Conservation (phyloP, 2,329 filamentous ascomycete genomes). For the Aspergillus niger region DNA sequence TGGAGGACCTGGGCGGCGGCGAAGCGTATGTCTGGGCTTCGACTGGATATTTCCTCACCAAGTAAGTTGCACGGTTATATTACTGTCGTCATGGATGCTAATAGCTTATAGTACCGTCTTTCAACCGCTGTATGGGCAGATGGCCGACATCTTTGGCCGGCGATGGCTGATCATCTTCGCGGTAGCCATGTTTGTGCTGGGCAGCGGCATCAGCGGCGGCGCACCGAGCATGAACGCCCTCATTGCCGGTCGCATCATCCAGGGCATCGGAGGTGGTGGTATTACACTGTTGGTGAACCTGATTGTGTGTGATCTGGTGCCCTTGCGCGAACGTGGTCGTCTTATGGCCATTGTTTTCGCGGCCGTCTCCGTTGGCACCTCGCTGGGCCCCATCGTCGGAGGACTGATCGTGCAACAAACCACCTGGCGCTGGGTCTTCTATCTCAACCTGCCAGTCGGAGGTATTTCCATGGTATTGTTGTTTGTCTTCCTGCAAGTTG, state of each 20-base stretch:
- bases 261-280: slow-evolving; percentile 55
- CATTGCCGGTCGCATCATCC: slow-evolving; percentile 58
- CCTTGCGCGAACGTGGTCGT: slow-evolving; percentile 38
- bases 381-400: slow-evolving; percentile 49
- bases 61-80: too few relatives aligned
- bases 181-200: slow-evolving; percentile 50
- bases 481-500: slow-evolving; percentile 23
- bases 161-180: slow-evolving; percentile 48
- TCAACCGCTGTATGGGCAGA: slow-evolving; percentile 55
- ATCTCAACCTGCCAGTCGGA: slow-evolving; percentile 32
- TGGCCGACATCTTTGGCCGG: slow-evolving; percentile 56
- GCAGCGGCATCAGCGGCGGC: slow-evolving; percentile 56
- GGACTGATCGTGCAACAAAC: slow-evolving; percentile 28
- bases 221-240: slow-evolving; percentile 50
- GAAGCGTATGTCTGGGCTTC: too few relatives aligned
- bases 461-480: slow-evolving; percentile 26
- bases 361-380: slow-evolving; percentile 42
- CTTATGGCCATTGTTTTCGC: slow-evolving; percentile 28
- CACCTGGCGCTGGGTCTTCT: slow-evolving; percentile 35
- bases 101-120: background rate
- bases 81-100: too few relatives aligned
- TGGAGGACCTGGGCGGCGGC: too few relatives aligned
- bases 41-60: too few relatives aligned
- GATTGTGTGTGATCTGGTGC: slow-evolving; percentile 51
- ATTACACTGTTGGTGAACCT: slow-evolving; percentile 46